Conservation (phyloP, 177 flowering plant species). For the Telopea speciosissima region DNA sequence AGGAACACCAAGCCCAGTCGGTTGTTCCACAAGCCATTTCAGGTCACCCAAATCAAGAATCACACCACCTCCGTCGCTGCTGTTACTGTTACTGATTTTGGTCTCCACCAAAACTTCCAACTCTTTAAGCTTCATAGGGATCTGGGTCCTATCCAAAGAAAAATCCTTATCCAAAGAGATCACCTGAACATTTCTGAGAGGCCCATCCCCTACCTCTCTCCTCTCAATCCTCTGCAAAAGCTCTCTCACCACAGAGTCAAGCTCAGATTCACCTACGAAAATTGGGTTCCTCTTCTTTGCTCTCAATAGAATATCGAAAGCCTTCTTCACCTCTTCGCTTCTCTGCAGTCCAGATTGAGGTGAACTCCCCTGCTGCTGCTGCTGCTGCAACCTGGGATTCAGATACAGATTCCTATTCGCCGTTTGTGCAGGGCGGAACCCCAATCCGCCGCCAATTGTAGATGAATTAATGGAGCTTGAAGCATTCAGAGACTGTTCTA, state of each 20-base stretch:
- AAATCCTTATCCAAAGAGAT: slow-evolving; percentile 34
- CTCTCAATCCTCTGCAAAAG: slow-evolving; percentile 40
- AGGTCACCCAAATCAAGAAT: slow-evolving; percentile 53
- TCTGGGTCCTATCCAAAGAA: slow-evolving; percentile 26
- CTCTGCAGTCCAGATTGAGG: neutral
- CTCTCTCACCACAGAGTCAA: slow-evolving; percentile 43
- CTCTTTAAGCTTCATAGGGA: slow-evolving; percentile 7
- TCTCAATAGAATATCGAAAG: neutral
- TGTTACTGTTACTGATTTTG: neutral
- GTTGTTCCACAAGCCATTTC: slow-evolving; percentile 88
- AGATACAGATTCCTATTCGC: slow-evolving; percentile 45
- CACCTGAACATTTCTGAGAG: slow-evolving; percentile 34
- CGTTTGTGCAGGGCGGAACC: slow-evolving; percentile 27
- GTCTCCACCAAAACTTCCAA: neutral
- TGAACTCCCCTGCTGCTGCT: slow-evolving; percentile 4
- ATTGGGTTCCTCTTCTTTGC: neutral
- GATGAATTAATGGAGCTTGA: slow-evolving; percentile 16
- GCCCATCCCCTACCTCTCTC: slow-evolving; percentile 40
- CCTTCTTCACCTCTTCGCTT: neutral
- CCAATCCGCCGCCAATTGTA: slow-evolving; percentile 25
- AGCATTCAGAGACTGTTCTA: slow-evolving; percentile 66
- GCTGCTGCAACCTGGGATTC: neutral
- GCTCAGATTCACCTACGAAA: slow-evolving; percentile 76
- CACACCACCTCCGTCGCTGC: neutral
- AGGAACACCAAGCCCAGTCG: slow-evolving; percentile 21